These are phyloP conservation scores for Xylaria bambusicola DNA, from an alignment of 495 filamentous ascomycete species.

Conservation along the genomic window DNA sequence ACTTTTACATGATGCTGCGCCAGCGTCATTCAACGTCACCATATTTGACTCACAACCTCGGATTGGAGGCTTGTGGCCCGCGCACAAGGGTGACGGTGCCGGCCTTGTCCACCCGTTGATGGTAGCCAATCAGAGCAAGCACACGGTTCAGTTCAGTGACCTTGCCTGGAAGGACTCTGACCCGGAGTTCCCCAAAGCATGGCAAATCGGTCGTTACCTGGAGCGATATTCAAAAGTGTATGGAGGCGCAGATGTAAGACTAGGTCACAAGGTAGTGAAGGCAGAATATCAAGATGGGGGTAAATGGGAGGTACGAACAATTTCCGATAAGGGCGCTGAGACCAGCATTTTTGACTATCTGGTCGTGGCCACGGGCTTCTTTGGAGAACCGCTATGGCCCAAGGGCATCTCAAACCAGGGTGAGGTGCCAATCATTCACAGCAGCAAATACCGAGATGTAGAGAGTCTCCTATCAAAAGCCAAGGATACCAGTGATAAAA, in stretches of 20 bases:
- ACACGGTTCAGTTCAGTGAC: conserved; percentile 80
- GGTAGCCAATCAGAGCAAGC: conserved; percentile 76
- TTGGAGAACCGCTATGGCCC: conserved; percentile 62
- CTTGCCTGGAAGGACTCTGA: conserved; percentile 61
- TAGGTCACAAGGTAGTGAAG: conserved; percentile 56
- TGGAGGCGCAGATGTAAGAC: conserved; percentile 45
- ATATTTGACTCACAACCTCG: conserved; percentile 67
- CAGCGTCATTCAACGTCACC: conserved; percentile 63
- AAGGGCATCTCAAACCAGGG: conserved; percentile 34
- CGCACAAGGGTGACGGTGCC: conserved; percentile 39
- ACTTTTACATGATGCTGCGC: conserved; percentile 60
- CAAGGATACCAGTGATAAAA: conserved; percentile 50
- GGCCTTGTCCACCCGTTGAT: conserved; percentile 66
- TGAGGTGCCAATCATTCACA: conserved; percentile 57
- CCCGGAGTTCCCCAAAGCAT: conserved; percentile 71
- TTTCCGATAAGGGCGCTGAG: conserved; percentile 30
- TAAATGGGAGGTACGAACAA: conserved; percentile 59
- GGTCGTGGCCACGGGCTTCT: conserved; percentile 76
- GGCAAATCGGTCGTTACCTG: conserved; percentile 75
- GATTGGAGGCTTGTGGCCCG: conserved; percentile 79
- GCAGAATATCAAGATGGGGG: conserved; percentile 40
- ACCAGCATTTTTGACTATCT: conserved; percentile 67
- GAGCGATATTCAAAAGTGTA: conserved; percentile 62
- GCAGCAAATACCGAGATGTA: conserved; percentile 55
- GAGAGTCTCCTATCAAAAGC: conserved; percentile 35